Conservation (phyloP, 805 yeast genomes). For the baker's yeast (Saccharomyces cerevisiae) region DNA sequence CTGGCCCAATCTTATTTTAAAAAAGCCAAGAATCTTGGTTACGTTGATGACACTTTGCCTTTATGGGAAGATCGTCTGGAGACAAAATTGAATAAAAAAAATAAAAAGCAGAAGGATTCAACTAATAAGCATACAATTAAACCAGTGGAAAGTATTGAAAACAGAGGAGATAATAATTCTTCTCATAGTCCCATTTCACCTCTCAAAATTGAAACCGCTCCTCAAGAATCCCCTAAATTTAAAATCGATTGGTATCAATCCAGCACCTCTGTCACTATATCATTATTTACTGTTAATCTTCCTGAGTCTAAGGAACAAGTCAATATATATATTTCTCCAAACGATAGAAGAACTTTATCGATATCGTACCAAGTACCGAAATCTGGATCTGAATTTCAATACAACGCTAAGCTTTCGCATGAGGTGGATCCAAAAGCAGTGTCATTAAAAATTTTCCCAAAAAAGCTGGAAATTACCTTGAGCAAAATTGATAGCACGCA, state of each 20-base stretch:
- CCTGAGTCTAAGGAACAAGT: conserved; percentile 35
- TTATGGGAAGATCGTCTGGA: conserved; percentile 35
- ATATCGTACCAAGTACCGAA: conserved; percentile 13
- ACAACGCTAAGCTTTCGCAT: conserved; percentile 44
- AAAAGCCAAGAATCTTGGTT: conserved; percentile 36
- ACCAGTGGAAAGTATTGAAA: neutral
- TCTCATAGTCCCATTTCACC: neutral
- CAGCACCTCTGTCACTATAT: conserved; percentile 45
- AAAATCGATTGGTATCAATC: conserved; percentile 74
- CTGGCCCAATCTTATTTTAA: conserved; percentile 37
- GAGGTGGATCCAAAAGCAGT: conserved; percentile 42
- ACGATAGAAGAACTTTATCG: conserved; percentile 30
- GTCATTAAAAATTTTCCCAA: conserved; percentile 46
- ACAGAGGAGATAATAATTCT: neutral
- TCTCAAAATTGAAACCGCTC: neutral
- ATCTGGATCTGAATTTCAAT: conserved; percentile 48
- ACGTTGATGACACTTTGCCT: conserved; percentile 39
- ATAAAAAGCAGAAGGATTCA: conserved; percentile 2
- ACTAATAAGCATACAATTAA: neutral
- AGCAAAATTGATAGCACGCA: conserved; percentile 36
- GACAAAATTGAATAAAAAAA: conserved; percentile 12
- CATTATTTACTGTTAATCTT: conserved; percentile 63
- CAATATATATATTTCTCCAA: conserved; percentile 35
- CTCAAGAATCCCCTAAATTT: conserved; percentile 18
- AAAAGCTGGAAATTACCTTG: conserved; percentile 68